Conservation (phyloP, 441 rosid genomes). For the Bocquillonia castaneifolia region DNA sequence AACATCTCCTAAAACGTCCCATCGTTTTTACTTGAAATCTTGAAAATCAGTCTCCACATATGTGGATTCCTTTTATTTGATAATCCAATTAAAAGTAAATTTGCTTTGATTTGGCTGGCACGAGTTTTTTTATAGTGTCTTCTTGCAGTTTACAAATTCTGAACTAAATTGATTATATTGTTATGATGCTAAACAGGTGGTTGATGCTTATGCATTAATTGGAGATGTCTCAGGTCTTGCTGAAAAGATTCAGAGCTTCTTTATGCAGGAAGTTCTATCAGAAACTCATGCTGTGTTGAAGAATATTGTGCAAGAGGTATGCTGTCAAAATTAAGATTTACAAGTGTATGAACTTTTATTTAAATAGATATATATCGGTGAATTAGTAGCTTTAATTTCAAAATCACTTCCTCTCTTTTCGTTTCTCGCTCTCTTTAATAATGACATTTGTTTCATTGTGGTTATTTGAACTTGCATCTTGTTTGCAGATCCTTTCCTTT, state of each 20-base stretch:
- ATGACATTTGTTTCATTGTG: neutral
- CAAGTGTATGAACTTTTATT: neutral
- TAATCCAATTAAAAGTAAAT: too few species aligned
- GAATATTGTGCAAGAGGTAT: slow-evolving; percentile 75
- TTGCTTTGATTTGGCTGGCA: neutral
- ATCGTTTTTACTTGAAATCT: too few species aligned
- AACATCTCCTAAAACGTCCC: too few species aligned
- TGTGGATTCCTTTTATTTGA: too few species aligned
- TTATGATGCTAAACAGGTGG: slow-evolving; percentile 50
- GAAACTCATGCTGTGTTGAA: slow-evolving; percentile 79
- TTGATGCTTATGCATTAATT: slow-evolving; percentile 96
- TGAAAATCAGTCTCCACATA: too few species aligned
- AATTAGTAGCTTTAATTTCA: slow-evolving; percentile 9
- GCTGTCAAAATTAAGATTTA: slow-evolving; percentile 22
- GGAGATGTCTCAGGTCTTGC: slow-evolving; percentile 98
- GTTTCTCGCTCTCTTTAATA: neutral
- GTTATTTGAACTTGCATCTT: slow-evolving; percentile 6
- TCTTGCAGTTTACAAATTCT: slow-evolving; percentile 7
- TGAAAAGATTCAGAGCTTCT: slow-evolving; percentile 96
- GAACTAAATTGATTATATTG: slow-evolving; percentile 18
- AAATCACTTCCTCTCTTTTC: neutral
- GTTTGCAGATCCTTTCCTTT: neutral
- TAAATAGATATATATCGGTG: neutral
- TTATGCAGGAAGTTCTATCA: slow-evolving; percentile 95
- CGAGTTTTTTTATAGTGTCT: neutral